Percentiles rank a stretch among this genome's conserved stretches.
These are phyloP conservation scores for Daedalea quercina DNA, from an alignment of 768 basidiomycete species.

Conservation along the genomic window DNA sequence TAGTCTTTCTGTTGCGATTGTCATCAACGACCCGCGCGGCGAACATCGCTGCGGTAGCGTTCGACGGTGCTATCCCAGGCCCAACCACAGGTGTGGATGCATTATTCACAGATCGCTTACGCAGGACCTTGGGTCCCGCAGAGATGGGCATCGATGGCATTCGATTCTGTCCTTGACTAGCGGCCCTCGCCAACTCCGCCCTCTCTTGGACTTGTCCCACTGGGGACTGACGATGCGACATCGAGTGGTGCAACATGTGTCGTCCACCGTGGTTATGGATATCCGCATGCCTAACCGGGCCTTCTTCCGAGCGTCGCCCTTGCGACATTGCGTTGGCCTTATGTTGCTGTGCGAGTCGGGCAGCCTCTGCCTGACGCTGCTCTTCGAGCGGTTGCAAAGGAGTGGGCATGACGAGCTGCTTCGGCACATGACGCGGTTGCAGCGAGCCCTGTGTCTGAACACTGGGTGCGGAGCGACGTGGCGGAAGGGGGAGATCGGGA, in stretches of 20 bases:
- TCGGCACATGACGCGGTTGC: constrained; percentile 41
- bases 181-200: neutral
- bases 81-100: constrained; percentile 4
- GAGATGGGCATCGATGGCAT: constrained; percentile 21
- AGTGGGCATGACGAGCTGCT: constrained; percentile 67
- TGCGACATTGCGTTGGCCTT: neutral
- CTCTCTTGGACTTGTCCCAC: neutral
- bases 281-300: neutral
- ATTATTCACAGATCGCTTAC: constrained; percentile 16
- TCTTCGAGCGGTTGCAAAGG: constrained; percentile 40
- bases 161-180: constrained; percentile 3
- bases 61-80: constrained; percentile 9
- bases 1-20: neutral
- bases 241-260: constrained; percentile 4
- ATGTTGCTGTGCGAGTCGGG: constrained; percentile 3
- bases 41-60: constrained; percentile 16
- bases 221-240: neutral
- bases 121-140: constrained; percentile 18
- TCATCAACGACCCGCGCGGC: constrained; percentile 11
- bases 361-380: constrained; percentile 1
- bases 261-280: neutral
- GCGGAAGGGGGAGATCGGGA: constrained; percentile 13
- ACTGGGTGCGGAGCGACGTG: neutral
- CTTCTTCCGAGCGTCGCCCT: neutral
- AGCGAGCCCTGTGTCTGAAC: constrained; percentile 10